These are phyloP conservation scores for Globisporangium splendens DNA, from an alignment of 352 stramenopile genomes.

Conservation along the genomic window DNA sequence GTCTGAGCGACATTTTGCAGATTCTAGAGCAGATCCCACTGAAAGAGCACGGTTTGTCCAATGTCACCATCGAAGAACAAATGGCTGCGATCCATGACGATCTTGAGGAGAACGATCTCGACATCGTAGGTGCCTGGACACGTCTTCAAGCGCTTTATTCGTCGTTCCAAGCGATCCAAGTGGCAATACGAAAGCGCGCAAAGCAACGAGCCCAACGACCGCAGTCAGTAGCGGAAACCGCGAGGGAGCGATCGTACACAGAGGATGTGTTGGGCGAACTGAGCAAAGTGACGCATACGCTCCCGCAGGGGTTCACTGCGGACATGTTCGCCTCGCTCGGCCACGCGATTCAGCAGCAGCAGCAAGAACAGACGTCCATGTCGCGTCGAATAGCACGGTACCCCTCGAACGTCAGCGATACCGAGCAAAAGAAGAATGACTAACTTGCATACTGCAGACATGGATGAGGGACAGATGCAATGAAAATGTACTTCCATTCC, in stretches of 20 bases:
- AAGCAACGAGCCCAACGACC: conserved; percentile 15
- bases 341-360: conserved; percentile 36
- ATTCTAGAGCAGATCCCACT: conserved; percentile 35
- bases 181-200: conserved; percentile 25
- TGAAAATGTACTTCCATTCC: no score
- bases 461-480: no score
- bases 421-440: not conserved
- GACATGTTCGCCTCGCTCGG: conserved; percentile 62
- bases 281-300: conserved; percentile 32
- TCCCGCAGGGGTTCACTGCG: conserved; percentile 52
- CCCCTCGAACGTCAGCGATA: not conserved
- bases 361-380: conserved; percentile 15
- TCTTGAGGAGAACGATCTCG: conserved; percentile 17
- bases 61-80: conserved; percentile 23
- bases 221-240: conserved; percentile 20
- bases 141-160: conserved; percentile 35
- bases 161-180: conserved; percentile 42
- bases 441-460: conserved; percentile 3
- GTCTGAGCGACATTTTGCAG: conserved; percentile 14
- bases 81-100: conserved; percentile 25
- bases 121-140: conserved; percentile 21
- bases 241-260: conserved; percentile 13
- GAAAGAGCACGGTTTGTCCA: conserved; percentile 26
- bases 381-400: conserved; percentile 1
- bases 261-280: conserved; percentile 26